A percentile compares a stretch with the other conserved stretches of the same genome.
These are phyloP conservation scores for Boeremia lycopersici DNA, from an alignment of 2,329 filamentous ascomycete genomes.

Conservation along the genomic window DNA sequence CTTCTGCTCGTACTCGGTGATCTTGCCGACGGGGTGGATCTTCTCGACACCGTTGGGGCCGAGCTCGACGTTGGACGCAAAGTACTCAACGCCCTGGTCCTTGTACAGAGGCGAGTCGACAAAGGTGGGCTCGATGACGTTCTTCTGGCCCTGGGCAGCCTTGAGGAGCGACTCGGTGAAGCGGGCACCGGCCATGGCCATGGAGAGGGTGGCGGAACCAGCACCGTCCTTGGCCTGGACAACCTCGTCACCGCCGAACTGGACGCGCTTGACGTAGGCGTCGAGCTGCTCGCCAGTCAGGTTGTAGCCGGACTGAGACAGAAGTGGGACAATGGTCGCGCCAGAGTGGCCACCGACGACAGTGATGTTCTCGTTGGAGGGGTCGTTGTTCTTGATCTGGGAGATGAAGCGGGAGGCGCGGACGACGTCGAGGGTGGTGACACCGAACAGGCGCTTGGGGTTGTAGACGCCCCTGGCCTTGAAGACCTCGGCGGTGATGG, in stretches of 20 bases:
- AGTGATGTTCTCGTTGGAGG: constrained; percentile 89
- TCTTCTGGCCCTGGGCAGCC: constrained; percentile 91
- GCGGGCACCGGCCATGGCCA: constrained; percentile 91
- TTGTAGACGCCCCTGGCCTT: constrained; percentile 96
- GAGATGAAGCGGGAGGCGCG: constrained; percentile 97
- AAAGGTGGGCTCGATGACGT: constrained; percentile 93
- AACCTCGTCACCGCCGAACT: constrained; percentile 99
- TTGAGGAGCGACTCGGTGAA: constrained; percentile 92
- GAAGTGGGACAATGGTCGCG: constrained; percentile 96
- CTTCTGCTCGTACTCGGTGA: constrained; percentile 86
- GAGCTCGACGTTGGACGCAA: constrained; percentile 92
- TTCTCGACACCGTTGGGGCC: constrained; percentile 95
- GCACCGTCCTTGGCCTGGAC: constrained; percentile 99
- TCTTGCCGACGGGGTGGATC: constrained; percentile 83
- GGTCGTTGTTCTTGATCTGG: constrained; percentile 89
- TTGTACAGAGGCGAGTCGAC: constrained; percentile 98
- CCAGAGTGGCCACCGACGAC: constrained; percentile 97
- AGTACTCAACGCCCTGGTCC: constrained; percentile 97
- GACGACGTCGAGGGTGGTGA: constrained; percentile 98
- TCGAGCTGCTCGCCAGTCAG: constrained; percentile 77
- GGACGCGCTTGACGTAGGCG: constrained; percentile 88
- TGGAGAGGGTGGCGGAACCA: constrained; percentile 95
- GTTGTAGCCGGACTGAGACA: constrained; percentile 91
- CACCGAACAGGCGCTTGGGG: constrained; percentile 98
- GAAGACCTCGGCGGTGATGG: constrained; percentile 96